Conservation (phyloP, 2,329 filamentous ascomycete genomes). For the Fusarium sp. region DNA sequence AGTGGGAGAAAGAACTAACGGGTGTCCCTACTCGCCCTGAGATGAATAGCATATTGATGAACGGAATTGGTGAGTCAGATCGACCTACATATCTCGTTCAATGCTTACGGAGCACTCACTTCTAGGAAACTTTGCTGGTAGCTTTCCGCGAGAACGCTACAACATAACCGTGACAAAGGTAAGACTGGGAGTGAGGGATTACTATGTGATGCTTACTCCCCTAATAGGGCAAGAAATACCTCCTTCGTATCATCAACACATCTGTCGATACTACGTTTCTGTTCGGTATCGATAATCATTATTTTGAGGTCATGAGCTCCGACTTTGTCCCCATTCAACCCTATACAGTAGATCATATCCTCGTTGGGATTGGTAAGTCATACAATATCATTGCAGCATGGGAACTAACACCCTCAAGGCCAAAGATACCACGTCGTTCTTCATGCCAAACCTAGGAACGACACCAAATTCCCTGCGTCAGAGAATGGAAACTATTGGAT, state of each 20-base stretch:
- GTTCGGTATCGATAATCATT: background rate
- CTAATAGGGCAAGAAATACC: background rate
- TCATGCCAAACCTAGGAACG: background rate
- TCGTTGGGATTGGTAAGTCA: background rate
- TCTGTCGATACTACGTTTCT: background rate
- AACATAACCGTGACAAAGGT: slow-evolving; percentile 7
- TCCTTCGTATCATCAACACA: background rate
- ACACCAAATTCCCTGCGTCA: background rate
- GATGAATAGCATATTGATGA: slow-evolving; percentile 12
- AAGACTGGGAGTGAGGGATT: background rate
- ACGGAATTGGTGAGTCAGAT: background rate
- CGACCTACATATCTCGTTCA: too few species aligned
- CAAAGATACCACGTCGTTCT: background rate
- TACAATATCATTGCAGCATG: background rate
- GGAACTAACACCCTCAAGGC: background rate
- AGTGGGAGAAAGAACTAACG: background rate
- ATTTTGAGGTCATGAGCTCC: background rate
- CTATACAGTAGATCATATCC: background rate
- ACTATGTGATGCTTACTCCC: too few species aligned
- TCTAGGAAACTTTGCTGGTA: slow-evolving; percentile 2
- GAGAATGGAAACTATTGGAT: background rate
- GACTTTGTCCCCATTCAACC: background rate
- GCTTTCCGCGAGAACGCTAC: background rate
- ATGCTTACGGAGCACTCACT: background rate
- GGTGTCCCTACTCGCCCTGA: background rate